A percentile compares a stretch with the other conserved stretches of the same genome.
Conservation (phyloP, 2,329 filamentous ascomycete species). For the Colletotrichum karsti region DNA sequence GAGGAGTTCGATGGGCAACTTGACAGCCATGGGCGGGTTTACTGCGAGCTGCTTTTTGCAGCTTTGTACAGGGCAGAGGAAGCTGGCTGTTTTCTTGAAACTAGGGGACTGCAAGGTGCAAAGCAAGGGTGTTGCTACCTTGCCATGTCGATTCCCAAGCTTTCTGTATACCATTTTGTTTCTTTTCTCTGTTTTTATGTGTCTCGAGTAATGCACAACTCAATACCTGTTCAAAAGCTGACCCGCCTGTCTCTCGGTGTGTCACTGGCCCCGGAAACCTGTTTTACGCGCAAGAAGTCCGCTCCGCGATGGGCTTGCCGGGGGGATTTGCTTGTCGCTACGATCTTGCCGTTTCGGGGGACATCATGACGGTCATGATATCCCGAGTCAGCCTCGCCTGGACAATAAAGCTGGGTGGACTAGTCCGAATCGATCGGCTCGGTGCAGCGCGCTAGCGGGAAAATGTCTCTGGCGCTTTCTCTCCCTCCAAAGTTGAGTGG, state of each 20-base stretch:
- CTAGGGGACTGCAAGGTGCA: background rate
- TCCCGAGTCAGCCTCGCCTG: conserved; percentile 25
- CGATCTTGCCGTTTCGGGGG: background rate
- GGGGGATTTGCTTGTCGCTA: background rate
- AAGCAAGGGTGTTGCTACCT: background rate
- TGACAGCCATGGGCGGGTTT: background rate
- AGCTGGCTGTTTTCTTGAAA: conserved; percentile 1
- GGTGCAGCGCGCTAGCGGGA: conserved; percentile 20
- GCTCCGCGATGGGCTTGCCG: background rate
- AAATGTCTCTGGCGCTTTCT: background rate
- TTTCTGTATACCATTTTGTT: conserved; percentile 15
- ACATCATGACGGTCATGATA: conserved; percentile 1
- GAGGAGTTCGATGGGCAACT: conserved; percentile 14
- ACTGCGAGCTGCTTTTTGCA: background rate
- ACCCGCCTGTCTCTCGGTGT: background rate
- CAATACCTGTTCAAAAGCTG: background rate
- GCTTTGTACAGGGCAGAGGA: background rate
- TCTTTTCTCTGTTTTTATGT: conserved; percentile 4
- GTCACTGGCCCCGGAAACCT: background rate
- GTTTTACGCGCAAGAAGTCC: background rate
- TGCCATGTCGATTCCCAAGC: background rate
- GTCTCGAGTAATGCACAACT: conserved; percentile 15
- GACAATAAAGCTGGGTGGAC: conserved; percentile 17
- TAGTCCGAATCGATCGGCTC: conserved; percentile 15
- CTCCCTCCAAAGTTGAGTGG: background rate